These are phyloP conservation scores for Podila epigama DNA, from an alignment of 192 early-diverging fungal species.

Conservation along the genomic window DNA sequence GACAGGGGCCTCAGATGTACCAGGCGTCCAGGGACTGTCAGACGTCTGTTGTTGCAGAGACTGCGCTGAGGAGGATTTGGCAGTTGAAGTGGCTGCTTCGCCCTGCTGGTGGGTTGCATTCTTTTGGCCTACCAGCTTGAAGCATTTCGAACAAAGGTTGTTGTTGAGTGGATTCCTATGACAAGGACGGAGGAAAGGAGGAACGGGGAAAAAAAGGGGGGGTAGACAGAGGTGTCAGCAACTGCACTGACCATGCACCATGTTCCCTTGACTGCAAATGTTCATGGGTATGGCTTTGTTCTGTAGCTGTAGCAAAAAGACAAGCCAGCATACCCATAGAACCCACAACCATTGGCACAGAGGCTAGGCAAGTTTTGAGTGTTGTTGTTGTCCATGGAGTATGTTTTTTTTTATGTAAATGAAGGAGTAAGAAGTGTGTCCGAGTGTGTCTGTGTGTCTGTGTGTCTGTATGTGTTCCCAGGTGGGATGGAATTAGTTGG, in stretches of 20 bases:
- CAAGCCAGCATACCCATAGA: constrained; percentile 62
- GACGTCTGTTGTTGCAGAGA: too few species aligned
- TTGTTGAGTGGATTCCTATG: constrained; percentile 70
- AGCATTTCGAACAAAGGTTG: constrained; percentile 82
- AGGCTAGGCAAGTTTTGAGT: constrained; percentile 62
- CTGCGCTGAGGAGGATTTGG: too few species aligned
- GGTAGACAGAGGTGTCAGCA: not conserved
- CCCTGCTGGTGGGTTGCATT: constrained; percentile 15
- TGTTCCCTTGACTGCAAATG: not conserved
- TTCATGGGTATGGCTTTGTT: too few species aligned
- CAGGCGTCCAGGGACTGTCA: too few species aligned
- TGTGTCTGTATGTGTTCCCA: not conserved
- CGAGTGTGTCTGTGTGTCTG: not conserved
- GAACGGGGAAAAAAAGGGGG: not conserved
- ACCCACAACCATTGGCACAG: constrained; percentile 76
- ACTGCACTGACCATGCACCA: not conserved
- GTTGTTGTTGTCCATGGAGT: constrained; percentile 73
- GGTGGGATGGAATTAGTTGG: too few species aligned
- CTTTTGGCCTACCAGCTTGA: constrained; percentile 65
- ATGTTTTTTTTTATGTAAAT: too few species aligned
- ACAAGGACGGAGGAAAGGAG: not conserved
- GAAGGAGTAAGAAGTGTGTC: not conserved
- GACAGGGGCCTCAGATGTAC: not conserved
- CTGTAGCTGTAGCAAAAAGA: not conserved
- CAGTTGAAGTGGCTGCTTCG: not conserved